A percentile compares a stretch with the other conserved stretches of the same genome.
These are phyloP conservation scores for Immersiella caudata DNA, from an alignment of 495 filamentous ascomycete genomes.

Conservation along the genomic window DNA sequence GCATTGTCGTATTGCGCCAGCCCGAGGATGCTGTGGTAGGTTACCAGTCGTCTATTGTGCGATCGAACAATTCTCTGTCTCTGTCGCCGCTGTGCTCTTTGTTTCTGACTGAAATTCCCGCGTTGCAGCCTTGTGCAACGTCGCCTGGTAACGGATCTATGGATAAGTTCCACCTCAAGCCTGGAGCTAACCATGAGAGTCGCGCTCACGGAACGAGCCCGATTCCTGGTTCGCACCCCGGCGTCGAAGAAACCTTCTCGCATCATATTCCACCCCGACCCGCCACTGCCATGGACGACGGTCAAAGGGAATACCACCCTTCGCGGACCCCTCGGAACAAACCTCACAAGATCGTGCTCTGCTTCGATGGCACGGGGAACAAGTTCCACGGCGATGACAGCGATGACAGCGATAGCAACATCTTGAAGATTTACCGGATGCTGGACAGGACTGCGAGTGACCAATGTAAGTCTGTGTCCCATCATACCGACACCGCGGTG, in stretches of 20 bases:
- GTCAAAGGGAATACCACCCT: constrained; percentile 1
- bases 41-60: not conserved
- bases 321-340: constrained; percentile 15
- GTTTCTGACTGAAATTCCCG: not conserved
- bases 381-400: constrained; percentile 81
- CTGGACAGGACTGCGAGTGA: constrained; percentile 55
- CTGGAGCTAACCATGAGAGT: constrained; percentile 14
- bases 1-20: not conserved
- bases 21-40: not conserved
- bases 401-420: constrained; percentile 82
- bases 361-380: constrained; percentile 90
- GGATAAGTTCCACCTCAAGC: constrained; percentile 33
- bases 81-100: not conserved
- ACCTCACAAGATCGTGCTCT: constrained; percentile 66
- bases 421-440: constrained; percentile 82
- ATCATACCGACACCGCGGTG: not conserved
- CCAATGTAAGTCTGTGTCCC: constrained; percentile 47
- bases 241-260: constrained; percentile 30
- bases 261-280: constrained; percentile 32
- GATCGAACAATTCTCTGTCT: not conserved
- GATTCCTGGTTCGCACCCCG: constrained; percentile 10
- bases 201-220: not conserved
- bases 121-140: not conserved
- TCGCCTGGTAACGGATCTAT: constrained; percentile 17
- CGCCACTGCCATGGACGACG: constrained; percentile 20